These are phyloP conservation scores for Cercospora sp. DNA, from an alignment of 2,329 filamentous ascomycete species.

Conservation along the genomic window DNA sequence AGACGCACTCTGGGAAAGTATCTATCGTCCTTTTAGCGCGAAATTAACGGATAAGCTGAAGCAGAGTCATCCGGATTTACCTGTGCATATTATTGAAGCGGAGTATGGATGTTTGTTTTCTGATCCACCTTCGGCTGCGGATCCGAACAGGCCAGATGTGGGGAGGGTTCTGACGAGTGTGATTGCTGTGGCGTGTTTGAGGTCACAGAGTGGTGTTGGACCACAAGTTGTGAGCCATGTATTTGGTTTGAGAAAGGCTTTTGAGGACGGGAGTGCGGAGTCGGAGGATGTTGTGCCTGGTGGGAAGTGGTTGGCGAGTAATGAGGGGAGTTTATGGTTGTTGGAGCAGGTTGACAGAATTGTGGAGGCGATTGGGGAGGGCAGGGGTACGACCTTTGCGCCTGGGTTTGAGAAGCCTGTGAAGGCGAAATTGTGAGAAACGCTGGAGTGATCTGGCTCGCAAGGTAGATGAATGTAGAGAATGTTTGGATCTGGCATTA, in stretches of 20 bases:
- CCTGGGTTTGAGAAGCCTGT: slow-evolving; percentile 46
- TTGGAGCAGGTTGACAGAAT: slow-evolving; percentile 62
- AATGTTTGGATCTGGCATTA: neutral
- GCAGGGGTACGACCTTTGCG: slow-evolving; percentile 57
- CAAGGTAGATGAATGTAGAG: neutral
- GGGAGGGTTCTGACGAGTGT: slow-evolving; percentile 72
- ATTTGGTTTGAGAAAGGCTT: slow-evolving; percentile 75
- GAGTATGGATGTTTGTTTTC: slow-evolving; percentile 75
- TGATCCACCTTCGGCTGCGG: slow-evolving; percentile 56
- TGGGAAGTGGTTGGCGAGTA: slow-evolving; percentile 62
- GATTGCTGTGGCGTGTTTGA: slow-evolving; percentile 70
- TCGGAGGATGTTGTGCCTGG: slow-evolving; percentile 58
- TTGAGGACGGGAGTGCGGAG: slow-evolving; percentile 63
- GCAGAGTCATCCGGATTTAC: slow-evolving; percentile 76
- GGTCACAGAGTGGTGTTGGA: slow-evolving; percentile 77
- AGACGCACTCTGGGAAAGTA: slow-evolving; percentile 68
- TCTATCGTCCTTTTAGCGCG: slow-evolving; percentile 72
- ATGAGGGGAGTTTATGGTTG: slow-evolving; percentile 66
- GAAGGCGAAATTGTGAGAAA: slow-evolving; percentile 44
- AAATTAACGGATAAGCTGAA: slow-evolving; percentile 72
- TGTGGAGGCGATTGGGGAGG: slow-evolving; percentile 52
- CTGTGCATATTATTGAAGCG: slow-evolving; percentile 72
- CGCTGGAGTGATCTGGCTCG: too few species aligned
- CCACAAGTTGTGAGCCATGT: slow-evolving; percentile 81
- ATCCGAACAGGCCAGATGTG: slow-evolving; percentile 50